Conservation (phyloP, 2,329 filamentous ascomycete genomes). For the Cryoendolithus antarcticus region DNA sequence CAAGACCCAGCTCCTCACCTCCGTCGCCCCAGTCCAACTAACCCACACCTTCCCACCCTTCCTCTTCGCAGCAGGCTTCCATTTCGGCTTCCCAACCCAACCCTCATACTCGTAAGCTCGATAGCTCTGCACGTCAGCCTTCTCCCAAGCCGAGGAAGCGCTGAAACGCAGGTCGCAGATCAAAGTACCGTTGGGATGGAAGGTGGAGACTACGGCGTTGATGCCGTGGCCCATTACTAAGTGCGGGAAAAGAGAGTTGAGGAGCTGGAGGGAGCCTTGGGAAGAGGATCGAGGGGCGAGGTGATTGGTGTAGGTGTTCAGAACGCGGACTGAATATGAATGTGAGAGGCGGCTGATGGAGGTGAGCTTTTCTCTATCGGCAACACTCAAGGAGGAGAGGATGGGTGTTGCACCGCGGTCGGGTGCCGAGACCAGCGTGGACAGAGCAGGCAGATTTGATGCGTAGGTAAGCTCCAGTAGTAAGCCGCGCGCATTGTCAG, state of each 20-base stretch:
- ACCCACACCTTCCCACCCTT: constrained; percentile 7
- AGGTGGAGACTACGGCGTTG: constrained; percentile 16
- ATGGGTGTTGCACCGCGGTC: constrained; percentile 5
- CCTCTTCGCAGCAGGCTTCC: constrained; percentile 7
- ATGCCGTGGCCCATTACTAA: constrained; percentile 28
- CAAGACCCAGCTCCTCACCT: constrained; percentile 12
- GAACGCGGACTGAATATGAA: constrained; percentile 11
- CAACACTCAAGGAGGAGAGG: constrained; percentile 26
- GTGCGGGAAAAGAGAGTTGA: constrained; percentile 23
- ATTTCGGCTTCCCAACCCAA: constrained; percentile 15
- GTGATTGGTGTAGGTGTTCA: constrained; percentile 12
- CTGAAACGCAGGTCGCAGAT: constrained; percentile 19
- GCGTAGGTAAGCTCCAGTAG: constrained; percentile 17
- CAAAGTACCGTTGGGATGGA: constrained; percentile 12
- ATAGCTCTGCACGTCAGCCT: constrained; percentile 17
- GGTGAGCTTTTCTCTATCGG: constrained; percentile 3
- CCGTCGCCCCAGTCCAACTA: constrained; percentile 21
- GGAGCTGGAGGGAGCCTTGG: constrained; percentile 15
- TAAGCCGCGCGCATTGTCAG: constrained; percentile 12
- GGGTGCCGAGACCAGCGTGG: not conserved
- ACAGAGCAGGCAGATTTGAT: not conserved
- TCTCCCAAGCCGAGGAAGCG: constrained; percentile 14
- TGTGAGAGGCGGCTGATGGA: constrained; percentile 8
- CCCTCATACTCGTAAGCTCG: constrained; percentile 15
- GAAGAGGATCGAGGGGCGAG: constrained; percentile 10